Percentiles rank a stretch among this genome's conserved stretches.
Conservation (phyloP, 2,329 filamentous ascomycete species). For the Zymoseptoria brevis region DNA sequence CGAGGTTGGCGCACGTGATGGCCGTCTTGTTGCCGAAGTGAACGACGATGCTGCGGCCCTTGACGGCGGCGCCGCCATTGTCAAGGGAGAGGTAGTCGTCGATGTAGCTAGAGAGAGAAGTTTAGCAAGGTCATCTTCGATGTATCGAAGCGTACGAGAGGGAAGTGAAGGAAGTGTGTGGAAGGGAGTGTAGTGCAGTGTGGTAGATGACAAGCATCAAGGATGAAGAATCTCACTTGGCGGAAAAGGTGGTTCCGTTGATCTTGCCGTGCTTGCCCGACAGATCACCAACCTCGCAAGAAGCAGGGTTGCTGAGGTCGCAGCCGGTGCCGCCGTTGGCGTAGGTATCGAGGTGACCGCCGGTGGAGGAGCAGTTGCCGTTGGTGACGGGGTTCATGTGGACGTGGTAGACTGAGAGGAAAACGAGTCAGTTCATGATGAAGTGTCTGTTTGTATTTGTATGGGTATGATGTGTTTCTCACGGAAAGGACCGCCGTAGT, state of each 20-base stretch:
- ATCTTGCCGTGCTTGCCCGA: conserved; percentile 40
- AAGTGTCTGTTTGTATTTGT: background rate
- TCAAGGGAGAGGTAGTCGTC: conserved; percentile 45
- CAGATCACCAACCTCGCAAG: conserved; percentile 40
- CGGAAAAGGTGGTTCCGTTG: conserved; percentile 24
- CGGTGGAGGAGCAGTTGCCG: conserved; percentile 38
- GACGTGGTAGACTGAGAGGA: conserved; percentile 36
- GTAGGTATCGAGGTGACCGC: conserved; percentile 38
- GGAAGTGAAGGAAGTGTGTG: background rate
- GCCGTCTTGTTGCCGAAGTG: conserved; percentile 47
- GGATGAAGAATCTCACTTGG: conserved; percentile 18
- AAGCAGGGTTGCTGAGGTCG: conserved; percentile 30
- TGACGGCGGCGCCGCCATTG: conserved; percentile 38
- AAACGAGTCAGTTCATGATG: background rate
- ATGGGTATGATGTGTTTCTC: conserved; percentile 10
- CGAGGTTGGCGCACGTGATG: conserved; percentile 52
- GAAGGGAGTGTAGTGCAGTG: background rate
- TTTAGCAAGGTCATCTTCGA: background rate
- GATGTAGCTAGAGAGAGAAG: conserved; percentile 32
- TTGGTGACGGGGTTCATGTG: conserved; percentile 36
- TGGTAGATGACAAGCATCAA: background rate
- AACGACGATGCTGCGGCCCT: conserved; percentile 48
- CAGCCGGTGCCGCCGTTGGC: conserved; percentile 33
- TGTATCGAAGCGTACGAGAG: background rate
- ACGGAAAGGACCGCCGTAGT: conserved; percentile 38